These are phyloP conservation scores for Phytophthora cryptogea DNA, from an alignment of 352 stramenopile genomes.

Conservation along the genomic window DNA sequence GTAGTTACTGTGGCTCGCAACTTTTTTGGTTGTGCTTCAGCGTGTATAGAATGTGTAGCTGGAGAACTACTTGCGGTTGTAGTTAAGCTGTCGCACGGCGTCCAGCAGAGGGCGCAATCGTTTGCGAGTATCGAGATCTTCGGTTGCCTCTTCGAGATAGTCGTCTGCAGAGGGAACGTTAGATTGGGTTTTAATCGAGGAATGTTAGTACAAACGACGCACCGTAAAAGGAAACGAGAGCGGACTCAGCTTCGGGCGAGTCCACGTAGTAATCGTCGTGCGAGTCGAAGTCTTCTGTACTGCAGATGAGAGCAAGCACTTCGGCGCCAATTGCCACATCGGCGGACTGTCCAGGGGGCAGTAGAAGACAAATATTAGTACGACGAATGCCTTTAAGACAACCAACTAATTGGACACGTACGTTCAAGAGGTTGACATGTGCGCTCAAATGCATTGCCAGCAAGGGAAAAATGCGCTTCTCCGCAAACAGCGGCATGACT, in stretches of 20 bases:
- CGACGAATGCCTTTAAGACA: background rate
- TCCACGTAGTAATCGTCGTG: constrained; percentile 34
- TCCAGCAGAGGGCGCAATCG: constrained; percentile 75
- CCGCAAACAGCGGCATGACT: constrained; percentile 84
- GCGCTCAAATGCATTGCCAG: constrained; percentile 77
- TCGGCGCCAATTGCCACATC: constrained; percentile 69
- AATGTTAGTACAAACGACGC: constrained; percentile 3
- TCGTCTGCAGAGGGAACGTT: constrained; percentile 49
- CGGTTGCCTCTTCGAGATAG: constrained; percentile 63
- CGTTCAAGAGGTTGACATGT: constrained; percentile 54
- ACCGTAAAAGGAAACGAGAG: constrained; percentile 64
- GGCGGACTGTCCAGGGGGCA: background rate
- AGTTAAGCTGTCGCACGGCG: constrained; percentile 46
- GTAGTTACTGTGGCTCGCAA: background rate
- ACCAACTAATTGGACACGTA: constrained; percentile 23
- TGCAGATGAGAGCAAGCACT: constrained; percentile 75
- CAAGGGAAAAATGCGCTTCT: constrained; percentile 82
- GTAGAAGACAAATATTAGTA: background rate
- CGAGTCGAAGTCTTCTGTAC: constrained; percentile 76
- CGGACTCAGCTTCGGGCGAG: constrained; percentile 59
- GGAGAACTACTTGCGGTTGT: constrained; percentile 7
- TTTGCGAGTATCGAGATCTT: constrained; percentile 72
- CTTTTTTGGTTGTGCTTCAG: background rate
- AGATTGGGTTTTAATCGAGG: background rate
- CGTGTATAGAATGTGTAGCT: background rate